Base-by-base conservation (phyloP, 75 land plant species). In the Pinus taeda region DNA sequence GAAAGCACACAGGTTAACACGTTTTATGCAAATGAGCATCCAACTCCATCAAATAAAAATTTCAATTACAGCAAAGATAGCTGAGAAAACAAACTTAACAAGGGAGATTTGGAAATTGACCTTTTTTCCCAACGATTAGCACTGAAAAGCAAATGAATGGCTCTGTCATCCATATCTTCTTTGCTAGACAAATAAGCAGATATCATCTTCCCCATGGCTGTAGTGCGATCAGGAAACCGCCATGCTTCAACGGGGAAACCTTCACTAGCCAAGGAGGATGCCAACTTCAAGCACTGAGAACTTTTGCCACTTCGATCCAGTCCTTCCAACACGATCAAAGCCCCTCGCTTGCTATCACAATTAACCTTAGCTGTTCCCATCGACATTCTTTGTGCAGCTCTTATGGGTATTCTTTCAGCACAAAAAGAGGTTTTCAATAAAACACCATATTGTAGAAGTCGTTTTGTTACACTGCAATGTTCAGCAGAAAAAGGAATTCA, bases 101-200 rank as follows among this genome's bases (percentile, higher is more conserved):
- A 39, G 20, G 21, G 49, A 69, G 17, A 18, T 69, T 49, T 3
- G 20, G 57, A 22, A 57, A 37, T 24, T 58, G 60, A 96, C 99
- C 93, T 91, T 75, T 94, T 97, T 78, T 92, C 99, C 98, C 95
- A 97, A 14, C 98, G 94, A 59, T 97, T 97, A 21, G 98, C 99
- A 80, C 98, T 92, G 80, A 97, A 97, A 65, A 97, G 92, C 77
- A 94, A 83, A 88, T 97, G 99, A 58, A 94, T 81, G 15, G 98
- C 79, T 61, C 73, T 85, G 82, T 97, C 99, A 84, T 97, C 98
- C 59, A 97, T 78, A 13, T 94, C 85, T 22, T 88, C 77, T 21
- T 86, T 56, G 75, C 85, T 83, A 18, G 92, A 66, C 58, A 97
- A 87, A 81, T 95, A 97, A 3, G 93, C 79, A 69, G 98, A 97